Evolutionary conservation across 306 rosid species (phyloP).

Genomic region (Prunus davidiana): DNA sequence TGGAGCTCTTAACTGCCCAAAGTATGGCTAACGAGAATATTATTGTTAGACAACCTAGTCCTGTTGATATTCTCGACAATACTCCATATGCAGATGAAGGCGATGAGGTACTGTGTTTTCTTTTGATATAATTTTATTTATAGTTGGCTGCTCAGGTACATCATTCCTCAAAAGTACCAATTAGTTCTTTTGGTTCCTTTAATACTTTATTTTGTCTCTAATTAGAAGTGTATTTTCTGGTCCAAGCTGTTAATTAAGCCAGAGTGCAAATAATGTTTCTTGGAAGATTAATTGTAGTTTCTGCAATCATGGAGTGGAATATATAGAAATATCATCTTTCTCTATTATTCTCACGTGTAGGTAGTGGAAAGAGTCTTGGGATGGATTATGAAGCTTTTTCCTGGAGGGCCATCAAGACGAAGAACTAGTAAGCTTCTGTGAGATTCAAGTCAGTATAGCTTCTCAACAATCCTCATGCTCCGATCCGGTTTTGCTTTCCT

Average conservation of each 20-base stretch:
- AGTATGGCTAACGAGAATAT: conserved; percentile 65
- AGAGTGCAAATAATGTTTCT: neutral
- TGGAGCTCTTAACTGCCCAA: conserved; percentile 91
- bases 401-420: conserved; percentile 87
- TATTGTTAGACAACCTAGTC: conserved; percentile 51
- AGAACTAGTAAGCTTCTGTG: conserved; percentile 91
- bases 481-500: conserved; percentile 30
- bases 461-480: conserved; percentile 10
- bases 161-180: neutral
- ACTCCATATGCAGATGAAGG: conserved; percentile 87
- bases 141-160: neutral
- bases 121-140: neutral
- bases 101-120: conserved; percentile 62
- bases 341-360: conserved; percentile 25
- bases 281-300: neutral
- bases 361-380: conserved; percentile 98
- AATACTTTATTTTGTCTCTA: neutral
- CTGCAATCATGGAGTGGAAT: neutral
- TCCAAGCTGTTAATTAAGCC: neutral
- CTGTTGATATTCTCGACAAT: conserved; percentile 43
- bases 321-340: neutral
- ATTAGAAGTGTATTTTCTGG: neutral
- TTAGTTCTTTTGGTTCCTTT: neutral
- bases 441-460: conserved; percentile 31
- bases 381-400: conserved; percentile 98